A percentile compares a stretch with the other conserved stretches of the same genome.
Conservation (phyloP, 176 grass and related monocot species). For the Avena eriantha region DNA sequence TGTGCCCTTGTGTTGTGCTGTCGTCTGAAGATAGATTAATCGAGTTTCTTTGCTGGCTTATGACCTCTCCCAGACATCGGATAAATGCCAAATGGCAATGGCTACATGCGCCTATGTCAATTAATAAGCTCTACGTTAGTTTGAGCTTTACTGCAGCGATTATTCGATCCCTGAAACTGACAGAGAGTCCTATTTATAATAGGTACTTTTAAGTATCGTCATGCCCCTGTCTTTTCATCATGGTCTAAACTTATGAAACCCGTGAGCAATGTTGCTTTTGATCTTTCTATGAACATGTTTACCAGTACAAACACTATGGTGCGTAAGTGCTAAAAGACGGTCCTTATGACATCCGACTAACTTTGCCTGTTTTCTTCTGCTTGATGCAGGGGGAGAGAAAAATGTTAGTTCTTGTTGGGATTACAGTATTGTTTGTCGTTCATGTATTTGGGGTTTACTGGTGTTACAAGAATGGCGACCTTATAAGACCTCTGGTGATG, state of each 20-base stretch:
- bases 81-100: background rate
- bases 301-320: conserved; percentile 16
- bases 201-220: background rate
- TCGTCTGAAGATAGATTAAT: conserved; percentile 4
- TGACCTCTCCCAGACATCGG: background rate
- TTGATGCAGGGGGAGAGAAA: conserved; percentile 87
- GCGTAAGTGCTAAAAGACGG: background rate
- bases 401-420: conserved; percentile 78
- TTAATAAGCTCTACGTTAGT: background rate
- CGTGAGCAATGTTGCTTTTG: background rate
- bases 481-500: conserved; percentile 81
- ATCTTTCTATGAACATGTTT: conserved; percentile 5
- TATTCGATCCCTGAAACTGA: background rate
- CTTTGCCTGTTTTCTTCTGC: conserved; percentile 5
- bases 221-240: background rate
- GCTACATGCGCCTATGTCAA: background rate
- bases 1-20: conserved; percentile 22
- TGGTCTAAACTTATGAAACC: background rate
- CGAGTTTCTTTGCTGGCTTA: background rate
- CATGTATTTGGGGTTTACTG: conserved; percentile 96
- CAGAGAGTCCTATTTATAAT: background rate
- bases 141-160: background rate
- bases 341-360: conserved; percentile 30
- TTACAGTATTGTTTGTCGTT: conserved; percentile 80
- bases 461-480: conserved; percentile 94